Evolutionary conservation across 2,329 filamentous ascomycete genomes (phyloP), one percentile per base, ranked within the genome.

Genomic region (Colletotrichum eremochloae): DNA sequence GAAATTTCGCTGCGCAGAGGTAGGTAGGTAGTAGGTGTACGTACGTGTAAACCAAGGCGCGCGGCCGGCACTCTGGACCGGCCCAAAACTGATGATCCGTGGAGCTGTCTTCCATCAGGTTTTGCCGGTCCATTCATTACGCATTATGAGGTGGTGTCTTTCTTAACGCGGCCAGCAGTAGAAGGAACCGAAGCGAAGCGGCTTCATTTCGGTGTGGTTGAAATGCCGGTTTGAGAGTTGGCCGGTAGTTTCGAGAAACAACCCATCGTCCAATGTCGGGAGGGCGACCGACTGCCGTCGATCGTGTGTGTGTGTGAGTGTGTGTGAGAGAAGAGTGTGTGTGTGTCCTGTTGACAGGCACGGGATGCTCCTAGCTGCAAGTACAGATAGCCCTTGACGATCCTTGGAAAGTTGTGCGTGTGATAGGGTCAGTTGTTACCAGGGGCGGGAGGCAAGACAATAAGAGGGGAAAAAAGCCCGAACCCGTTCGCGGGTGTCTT

Each of bases 51-150:
- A 24, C 24, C 24, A 24, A 24, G 24, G 24, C 24, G 24, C 24
- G 24, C 24, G 24, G 24, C 24, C 24, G 1, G 24, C 24, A 24
- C 24, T 24, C 65, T 72, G 65, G 69, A 64, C 65, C 65, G 67
- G 65, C 31, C 65, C 53, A 63, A 63, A 69, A 53, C 53, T 55
- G 65, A 68, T 56, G 65, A 72, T 68, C 46, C 60, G 53, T 72
- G 66, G 69, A 69, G 69, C 18, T 44, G n/a, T 62, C 57, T 50
- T 40, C 50, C 38, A 48, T 53, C 50, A 44, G 40, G 40, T 42
- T 14, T 42, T 24, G 24, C 24, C 24, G 24, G 24, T 24, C 24
- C 24, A 24, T 24, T 24, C 24, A 24, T 24, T 24, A 24, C 24
- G 24, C 24, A 24, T 24, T 24, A 24, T 24, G 24, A 24, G 24